Conservation (phyloP, 1,284 basidiomycete species). For the Ceratobasidium sp. region DNA sequence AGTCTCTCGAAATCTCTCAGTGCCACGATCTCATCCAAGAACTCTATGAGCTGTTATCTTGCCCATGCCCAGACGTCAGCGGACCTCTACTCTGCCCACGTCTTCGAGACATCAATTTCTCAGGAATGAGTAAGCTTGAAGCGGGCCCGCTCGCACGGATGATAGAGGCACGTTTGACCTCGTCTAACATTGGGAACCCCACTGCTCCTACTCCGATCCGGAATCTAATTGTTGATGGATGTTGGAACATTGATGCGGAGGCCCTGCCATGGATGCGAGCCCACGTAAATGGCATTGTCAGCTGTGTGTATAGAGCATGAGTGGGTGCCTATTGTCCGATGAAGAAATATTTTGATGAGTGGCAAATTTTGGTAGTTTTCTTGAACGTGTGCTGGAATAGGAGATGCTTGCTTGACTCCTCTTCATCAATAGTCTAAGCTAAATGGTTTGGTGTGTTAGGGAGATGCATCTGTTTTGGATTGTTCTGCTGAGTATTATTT, state of each 20-base stretch:
- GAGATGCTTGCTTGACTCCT: too few species aligned
- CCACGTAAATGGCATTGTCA: conserved; percentile 5
- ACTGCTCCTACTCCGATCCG: background rate
- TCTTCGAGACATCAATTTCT: conserved; percentile 14
- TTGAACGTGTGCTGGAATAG: too few species aligned
- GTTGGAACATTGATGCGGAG: background rate
- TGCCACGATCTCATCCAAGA: background rate
- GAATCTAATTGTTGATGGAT: conserved; percentile 5
- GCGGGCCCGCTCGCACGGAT: conserved; percentile 3
- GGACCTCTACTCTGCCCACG: background rate
- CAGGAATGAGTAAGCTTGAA: background rate
- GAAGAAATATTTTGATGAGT: too few species aligned
- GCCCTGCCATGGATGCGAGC: conserved; percentile 22
- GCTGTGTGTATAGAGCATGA: conserved; percentile 14
- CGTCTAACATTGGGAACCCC: too few species aligned
- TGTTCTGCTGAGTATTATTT: too few species aligned
- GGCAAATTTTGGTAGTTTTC: too few species aligned
- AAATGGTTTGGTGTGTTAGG: too few species aligned
- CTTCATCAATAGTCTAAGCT: too few species aligned
- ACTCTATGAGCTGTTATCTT: background rate
- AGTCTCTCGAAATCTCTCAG: conserved; percentile 13
- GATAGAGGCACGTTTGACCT: background rate
- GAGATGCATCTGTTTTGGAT: too few species aligned
- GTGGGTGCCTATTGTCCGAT: too few species aligned
- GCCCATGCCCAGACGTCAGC: background rate